Conservation (phyloP, 176 grass and related monocot genomes). For the Paspalum vaginatum region DNA sequence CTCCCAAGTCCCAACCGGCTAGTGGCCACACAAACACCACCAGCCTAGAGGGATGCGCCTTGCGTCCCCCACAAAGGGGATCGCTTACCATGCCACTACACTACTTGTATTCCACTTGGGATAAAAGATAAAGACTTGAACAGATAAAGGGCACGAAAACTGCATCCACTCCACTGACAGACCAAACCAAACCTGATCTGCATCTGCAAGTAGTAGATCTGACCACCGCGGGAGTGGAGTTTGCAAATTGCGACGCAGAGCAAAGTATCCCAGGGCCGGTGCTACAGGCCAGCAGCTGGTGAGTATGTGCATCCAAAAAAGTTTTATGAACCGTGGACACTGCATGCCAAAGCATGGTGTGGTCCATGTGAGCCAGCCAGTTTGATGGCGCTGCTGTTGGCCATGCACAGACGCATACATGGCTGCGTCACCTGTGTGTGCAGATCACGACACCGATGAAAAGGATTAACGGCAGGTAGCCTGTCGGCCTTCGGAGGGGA, state of each 20-base stretch:
- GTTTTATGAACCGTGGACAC: slow-evolving; percentile 2
- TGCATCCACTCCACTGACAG: slow-evolving; percentile 3
- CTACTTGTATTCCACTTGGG: too few species aligned
- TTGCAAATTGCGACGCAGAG: slow-evolving; percentile 16
- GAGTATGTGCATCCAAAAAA: slow-evolving; percentile 18
- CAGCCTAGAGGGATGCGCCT: too few species aligned
- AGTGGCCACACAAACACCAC: too few species aligned
- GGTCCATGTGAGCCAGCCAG: slow-evolving; percentile 51
- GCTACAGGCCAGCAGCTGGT: slow-evolving; percentile 25
- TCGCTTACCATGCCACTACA: too few species aligned
- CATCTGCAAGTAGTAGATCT: slow-evolving; percentile 9
- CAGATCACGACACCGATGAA: slow-evolving; percentile 35
- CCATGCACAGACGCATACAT: slow-evolving; percentile 9
- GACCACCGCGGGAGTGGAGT: neutral
- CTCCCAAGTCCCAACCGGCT: too few species aligned
- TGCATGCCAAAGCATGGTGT: slow-evolving; percentile 20
- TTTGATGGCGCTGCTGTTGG: slow-evolving; percentile 46
- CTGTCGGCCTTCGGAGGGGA: slow-evolving; percentile 45
- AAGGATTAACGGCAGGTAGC: slow-evolving; percentile 55
- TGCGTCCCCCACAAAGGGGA: too few species aligned
- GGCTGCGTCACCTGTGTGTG: slow-evolving; percentile 10
- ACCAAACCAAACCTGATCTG: neutral
- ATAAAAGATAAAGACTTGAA: neutral
- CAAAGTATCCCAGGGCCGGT: neutral
- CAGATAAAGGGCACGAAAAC: slow-evolving; percentile 4